Base-by-base conservation (phyloP, 148 eudicot species). In the Spergularia bocconei region DNA sequence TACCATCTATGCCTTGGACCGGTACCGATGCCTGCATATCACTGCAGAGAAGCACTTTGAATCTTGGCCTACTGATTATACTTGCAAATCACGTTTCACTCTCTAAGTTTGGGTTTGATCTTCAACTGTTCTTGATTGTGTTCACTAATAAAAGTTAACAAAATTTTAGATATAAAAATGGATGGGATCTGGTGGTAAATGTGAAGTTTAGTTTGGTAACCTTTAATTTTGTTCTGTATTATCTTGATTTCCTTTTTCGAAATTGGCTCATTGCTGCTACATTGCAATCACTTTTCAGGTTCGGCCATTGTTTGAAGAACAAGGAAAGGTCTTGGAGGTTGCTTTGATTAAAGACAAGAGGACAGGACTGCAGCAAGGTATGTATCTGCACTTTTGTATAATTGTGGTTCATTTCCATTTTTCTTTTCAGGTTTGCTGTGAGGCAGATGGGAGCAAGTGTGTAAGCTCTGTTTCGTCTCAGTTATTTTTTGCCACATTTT, bases 301-400 rank as follows among this genome's bases (percentile, higher is more conserved):
- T 68, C 96, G 92, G 51, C 97, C 97, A 6, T 71, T 87, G 79
- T 94, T 94, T 88, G 97, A 90, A 71, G 84, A 90, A 59, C 97
- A 94, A 75, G 98, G 98, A 67, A 82, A 79, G 63, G 98, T 94
- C 72, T 57, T 94, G 70, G 98, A 94, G 85, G 96, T 94, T 84
- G 96, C 93, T 82, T 77, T 94, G 70, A 94, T 94, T 74, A 94
- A 86, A 83, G 98, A 94, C 73, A 91, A 88, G 84, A 87, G 89
- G 81, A 88, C 98, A 11, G 97, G 98, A 44, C 91, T 80, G 77
- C 98, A 91, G 50, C 97, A 92, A 91, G 98, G 98, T 94, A 94
- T 81, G 90, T 80, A 66, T 66, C 63, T 61, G 60, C 60, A 51
- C 54, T 81, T 80, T 69, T 13, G 25, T 41, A 66, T 53, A 47